phyloP scores from a whole-genome alignment of 2,329 filamentous ascomycete genomes.

The Penicillium sp. region DNA sequence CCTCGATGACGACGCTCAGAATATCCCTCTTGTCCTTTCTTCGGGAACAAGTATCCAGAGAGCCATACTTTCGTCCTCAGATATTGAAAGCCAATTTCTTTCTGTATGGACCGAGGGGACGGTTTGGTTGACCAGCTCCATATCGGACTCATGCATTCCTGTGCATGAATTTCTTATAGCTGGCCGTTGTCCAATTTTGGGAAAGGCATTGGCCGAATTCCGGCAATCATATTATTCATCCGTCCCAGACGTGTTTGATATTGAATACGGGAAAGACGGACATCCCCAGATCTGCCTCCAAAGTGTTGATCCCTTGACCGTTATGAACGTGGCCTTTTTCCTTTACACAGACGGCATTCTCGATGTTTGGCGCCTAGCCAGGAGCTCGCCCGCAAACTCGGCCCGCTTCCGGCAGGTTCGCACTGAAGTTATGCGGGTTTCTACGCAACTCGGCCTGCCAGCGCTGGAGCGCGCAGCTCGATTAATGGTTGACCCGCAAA shows the following conservation, averaged over 20 bases:
- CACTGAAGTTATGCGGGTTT: slow-evolving; percentile 82
- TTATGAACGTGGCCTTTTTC: slow-evolving; percentile 78
- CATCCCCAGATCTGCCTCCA: slow-evolving; percentile 63
- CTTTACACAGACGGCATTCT: slow-evolving; percentile 76
- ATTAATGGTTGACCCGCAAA: slow-evolving; percentile 65
- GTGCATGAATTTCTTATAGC: slow-evolving; percentile 78
- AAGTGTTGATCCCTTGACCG: slow-evolving; percentile 70
- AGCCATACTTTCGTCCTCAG: slow-evolving; percentile 44
- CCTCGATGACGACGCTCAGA: slow-evolving; percentile 40
- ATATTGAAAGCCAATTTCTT: slow-evolving; percentile 45
- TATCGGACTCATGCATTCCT: slow-evolving; percentile 70
- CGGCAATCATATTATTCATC: slow-evolving; percentile 55
- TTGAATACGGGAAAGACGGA: slow-evolving; percentile 53
- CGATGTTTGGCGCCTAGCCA: slow-evolving; percentile 82
- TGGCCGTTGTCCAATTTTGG: slow-evolving; percentile 68
- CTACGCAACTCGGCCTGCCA: slow-evolving; percentile 66
- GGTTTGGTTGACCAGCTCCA: slow-evolving; percentile 52
- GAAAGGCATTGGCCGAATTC: slow-evolving; percentile 60
- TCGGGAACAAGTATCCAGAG: slow-evolving; percentile 36
- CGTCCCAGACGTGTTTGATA: slow-evolving; percentile 59
- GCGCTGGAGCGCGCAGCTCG: slow-evolving; percentile 75
- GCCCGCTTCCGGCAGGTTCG: slow-evolving; percentile 76
- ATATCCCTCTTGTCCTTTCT: slow-evolving; percentile 31
- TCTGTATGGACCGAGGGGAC: slow-evolving; percentile 29
- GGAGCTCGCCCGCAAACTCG: slow-evolving; percentile 62